Evolutionary conservation across 2,329 filamentous ascomycete species (phyloP), one percentile per base, ranked within the genome.

Genomic region (Nannizziopsis arthrosporioides): DNA sequence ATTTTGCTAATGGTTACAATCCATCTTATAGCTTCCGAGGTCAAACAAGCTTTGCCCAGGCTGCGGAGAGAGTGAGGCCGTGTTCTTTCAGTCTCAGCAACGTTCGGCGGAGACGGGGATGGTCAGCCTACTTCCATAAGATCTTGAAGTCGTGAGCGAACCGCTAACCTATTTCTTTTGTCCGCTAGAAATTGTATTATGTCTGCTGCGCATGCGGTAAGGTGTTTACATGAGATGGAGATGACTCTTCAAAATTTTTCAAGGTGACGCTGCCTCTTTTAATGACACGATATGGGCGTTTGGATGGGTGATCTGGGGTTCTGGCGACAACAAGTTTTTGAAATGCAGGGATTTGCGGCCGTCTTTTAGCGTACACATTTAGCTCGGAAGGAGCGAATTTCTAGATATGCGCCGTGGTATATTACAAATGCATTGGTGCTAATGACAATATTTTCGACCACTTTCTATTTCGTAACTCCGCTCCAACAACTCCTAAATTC

Each of bases 1-100:
- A 11, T 49, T 54, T 63, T 59, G 61, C 63, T 67, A 62, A 66
- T 59, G 47, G 49, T 14, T 2, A 35, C 41, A 4, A 14, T 36
- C 42, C 56, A 36, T 55, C 41, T n/a, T 34, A 40, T 41, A 95
- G 89, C 85, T 96, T 66, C 92, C 92, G 55, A 83, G 89, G 61
- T 82, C 87, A 59, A 85, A 87, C 65, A 87, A 85, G 69, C 76
- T 77, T 52, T 98, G 92, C 71, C 87, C 88, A 45, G 77, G 74
- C 57, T 98, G 93, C 74, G 76, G 78, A 56, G 84, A 92, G 66
- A 80, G 81, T 58, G 89, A 96, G 70, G 88, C 89, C 40, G 93
- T 98, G 51, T 98, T 94, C 72, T 98, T 98, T 74, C 92, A 98
- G 72, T 95, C 89, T 53, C 92, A 98, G 66, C 89, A 96, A 73